Conservation (phyloP, 192 early-diverging fungal genomes). For the Phycomyces blakesleeanus region DNA sequence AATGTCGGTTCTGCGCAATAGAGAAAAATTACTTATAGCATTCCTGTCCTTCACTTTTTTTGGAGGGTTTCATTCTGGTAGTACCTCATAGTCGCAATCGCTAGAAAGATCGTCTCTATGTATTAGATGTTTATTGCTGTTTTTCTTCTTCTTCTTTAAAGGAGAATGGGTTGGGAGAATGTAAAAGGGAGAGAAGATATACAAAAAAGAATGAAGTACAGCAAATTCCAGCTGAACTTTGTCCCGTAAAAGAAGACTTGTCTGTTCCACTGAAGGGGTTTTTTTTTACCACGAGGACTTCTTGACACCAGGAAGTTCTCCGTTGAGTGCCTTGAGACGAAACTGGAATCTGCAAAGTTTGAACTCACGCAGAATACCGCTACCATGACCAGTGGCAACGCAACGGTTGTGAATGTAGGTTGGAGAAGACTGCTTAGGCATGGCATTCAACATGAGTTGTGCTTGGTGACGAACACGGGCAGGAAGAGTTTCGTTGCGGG, state of each 20-base stretch:
- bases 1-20: no score
- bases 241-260: background rate
- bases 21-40: no score
- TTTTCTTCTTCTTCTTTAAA: no score
- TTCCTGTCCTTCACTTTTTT: no score
- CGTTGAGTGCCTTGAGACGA: constrained; percentile 72
- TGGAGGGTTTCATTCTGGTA: no score
- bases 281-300: constrained; percentile 72
- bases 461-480: constrained; percentile 74
- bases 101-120: no score
- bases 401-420: constrained; percentile 71
- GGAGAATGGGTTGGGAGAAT: no score
- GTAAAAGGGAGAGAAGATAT: no score
- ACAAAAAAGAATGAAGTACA: no score
- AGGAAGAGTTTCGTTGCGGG: constrained; percentile 71
- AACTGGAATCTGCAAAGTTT: constrained; percentile 76
- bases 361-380: constrained; percentile 73
- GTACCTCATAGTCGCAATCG: no score
- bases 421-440: constrained; percentile 60
- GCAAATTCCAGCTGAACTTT: background rate
- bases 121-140: no score
- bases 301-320: constrained; percentile 76
- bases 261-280: background rate
- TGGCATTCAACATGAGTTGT: constrained; percentile 65
- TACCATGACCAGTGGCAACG: constrained; percentile 68